Evolutionary conservation across 139 green algal genomes (phyloP).

Genomic region (Micractinium conductrix): DNA sequence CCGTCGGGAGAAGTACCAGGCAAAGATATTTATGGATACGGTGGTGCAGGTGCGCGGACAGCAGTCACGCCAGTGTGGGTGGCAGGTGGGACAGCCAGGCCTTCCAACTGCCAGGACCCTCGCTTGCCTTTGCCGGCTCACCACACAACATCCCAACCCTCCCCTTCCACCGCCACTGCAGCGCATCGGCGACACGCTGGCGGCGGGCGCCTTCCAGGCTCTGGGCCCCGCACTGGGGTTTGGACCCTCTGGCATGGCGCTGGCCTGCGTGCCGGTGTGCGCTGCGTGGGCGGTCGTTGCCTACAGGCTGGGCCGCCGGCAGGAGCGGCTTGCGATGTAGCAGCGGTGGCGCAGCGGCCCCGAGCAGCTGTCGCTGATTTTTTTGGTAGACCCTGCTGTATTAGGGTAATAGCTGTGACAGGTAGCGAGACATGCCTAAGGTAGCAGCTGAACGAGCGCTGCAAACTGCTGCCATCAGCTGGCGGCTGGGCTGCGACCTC

Average conservation of each 20-base stretch:
- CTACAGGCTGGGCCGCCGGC: constrained; percentile 31
- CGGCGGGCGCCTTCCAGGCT: constrained; percentile 48
- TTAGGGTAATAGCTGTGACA: too few relatives aligned
- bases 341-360: too few relatives aligned
- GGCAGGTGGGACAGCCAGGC: too few relatives aligned
- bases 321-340: constrained; percentile 32
- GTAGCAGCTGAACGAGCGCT: too few relatives aligned
- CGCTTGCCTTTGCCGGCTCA: background rate
- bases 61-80: background rate
- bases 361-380: too few relatives aligned
- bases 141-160: background rate
- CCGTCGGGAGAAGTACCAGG: constrained; percentile 81
- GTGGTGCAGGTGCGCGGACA: constrained; percentile 4
- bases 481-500: background rate
- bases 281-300: constrained; percentile 31
- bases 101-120: too few relatives aligned
- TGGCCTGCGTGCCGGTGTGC: constrained; percentile 48
- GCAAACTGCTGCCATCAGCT: background rate
- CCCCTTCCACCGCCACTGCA: constrained; percentile 15
- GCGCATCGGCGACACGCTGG: constrained; percentile 56
- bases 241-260: constrained; percentile 52
- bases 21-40: constrained; percentile 64
- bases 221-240: constrained; percentile 34
- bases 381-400: too few relatives aligned
- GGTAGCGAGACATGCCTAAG: too few relatives aligned